Evolutionary conservation across 768 basidiomycete genomes (phyloP), one percentile per base, ranked within the genome.

Genomic region (Boletus patriciae): DNA sequence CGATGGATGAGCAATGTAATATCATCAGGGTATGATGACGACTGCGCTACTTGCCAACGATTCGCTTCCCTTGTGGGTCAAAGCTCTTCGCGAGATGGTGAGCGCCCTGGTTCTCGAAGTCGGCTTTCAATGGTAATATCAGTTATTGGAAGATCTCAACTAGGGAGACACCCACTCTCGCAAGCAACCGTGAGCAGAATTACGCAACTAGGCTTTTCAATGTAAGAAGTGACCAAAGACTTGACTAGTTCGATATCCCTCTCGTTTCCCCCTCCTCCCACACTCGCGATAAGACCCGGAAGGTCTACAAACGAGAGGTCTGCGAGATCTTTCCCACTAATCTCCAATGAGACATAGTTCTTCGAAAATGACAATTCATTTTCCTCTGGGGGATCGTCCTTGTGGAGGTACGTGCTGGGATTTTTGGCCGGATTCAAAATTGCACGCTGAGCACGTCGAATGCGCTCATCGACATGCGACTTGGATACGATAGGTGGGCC

Each of bases 61-160:
- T 53, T 38, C 52, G 43, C 19, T 46, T 37, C 19, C 52, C 52
- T 6, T 38, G 25, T 5, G 44, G 36, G 10, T 53, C 52, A 19
- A 46, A 53, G 27, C 25, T 45, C 36, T 46, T 53, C 0, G 52
- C 44, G 25, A 53, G 52, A 21, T 53, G 52, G 34, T 53, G 23
- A 5, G 52, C 52, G 38, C 52, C 44, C n/a, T 53, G 52, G 27
- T 53, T 53, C 52, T 53, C 52, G 3, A 53, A 53, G 36, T 53
- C 52, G 19, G 52, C 52, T 53, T 29, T 29, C 3, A 7, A 45
- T n/a, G 6, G 2, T 13, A n/a, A n/a, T 25, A 18, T 25, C 41
- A 44, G 18, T 33, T 10, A 25, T 21, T 18, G 11, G 10, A 23
- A 47, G 8, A 27, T 12, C 25, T 50, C 13, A 15, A 27, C 27